These are phyloP conservation scores for Ogataea thermomethanolica DNA, from an alignment of 805 yeast genomes.

Conservation along the genomic window DNA sequence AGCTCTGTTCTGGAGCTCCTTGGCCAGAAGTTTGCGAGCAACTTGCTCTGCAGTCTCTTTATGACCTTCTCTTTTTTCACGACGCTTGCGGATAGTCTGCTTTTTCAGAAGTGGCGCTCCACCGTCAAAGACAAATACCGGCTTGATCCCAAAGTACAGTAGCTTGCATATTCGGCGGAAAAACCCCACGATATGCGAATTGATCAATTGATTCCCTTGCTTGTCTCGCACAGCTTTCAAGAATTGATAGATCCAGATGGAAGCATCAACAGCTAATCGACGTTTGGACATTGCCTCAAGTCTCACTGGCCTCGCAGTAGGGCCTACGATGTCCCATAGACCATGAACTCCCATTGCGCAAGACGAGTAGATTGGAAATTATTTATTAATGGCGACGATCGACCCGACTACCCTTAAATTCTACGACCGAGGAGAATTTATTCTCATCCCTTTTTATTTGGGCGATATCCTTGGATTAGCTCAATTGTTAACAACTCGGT, in stretches of 20 bases:
- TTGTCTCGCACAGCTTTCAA: constrained; percentile 88
- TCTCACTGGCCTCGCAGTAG: constrained; percentile 86
- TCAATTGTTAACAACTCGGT: background rate
- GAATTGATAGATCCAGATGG: constrained; percentile 97
- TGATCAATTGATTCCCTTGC: constrained; percentile 71
- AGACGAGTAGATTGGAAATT: background rate
- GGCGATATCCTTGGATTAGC: constrained; percentile 5
- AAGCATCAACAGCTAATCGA: constrained; percentile 91
- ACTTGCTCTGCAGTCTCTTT: constrained; percentile 66
- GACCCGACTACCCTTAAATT: constrained; percentile 6
- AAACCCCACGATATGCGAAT: constrained; percentile 92
- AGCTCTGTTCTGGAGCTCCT: constrained; percentile 65
- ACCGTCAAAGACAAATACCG: constrained; percentile 93
- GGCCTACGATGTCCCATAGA: constrained; percentile 88
- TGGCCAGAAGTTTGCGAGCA: constrained; percentile 76
- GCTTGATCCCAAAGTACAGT: constrained; percentile 79
- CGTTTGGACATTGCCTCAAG: constrained; percentile 79
- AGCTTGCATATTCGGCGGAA: constrained; percentile 90
- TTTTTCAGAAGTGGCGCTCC: constrained; percentile 85
- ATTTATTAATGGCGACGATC: constrained; percentile 6
- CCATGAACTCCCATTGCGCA: constrained; percentile 88
- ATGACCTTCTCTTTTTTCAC: constrained; percentile 70
- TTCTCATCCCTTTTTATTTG: constrained; percentile 7
- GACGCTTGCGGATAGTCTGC: constrained; percentile 70
- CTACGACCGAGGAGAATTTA: background rate